A percentile compares a stretch with the other conserved stretches of the same genome.
phyloP scores from a whole-genome alignment of 2,329 filamentous ascomycete genomes.

The Aaosphaeria arxii region DNA sequence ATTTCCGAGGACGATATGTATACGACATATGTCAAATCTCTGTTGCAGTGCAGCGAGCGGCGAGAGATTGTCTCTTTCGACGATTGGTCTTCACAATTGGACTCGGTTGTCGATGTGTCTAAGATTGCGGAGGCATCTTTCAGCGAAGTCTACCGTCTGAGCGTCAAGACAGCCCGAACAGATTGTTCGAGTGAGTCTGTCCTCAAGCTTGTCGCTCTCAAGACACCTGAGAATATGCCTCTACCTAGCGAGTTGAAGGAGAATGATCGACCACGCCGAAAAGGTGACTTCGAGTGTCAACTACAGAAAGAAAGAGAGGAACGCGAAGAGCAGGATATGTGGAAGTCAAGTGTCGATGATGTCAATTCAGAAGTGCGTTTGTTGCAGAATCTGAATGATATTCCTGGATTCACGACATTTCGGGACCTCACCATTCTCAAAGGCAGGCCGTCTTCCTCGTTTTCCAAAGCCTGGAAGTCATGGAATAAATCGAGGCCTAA shows the following conservation, averaged over 20 bases:
- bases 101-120: constrained; percentile 47
- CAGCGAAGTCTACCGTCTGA: constrained; percentile 62
- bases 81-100: constrained; percentile 41
- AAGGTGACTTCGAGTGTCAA: constrained; percentile 48
- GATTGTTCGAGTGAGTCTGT: constrained; percentile 43
- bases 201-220: constrained; percentile 43
- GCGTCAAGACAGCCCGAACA: constrained; percentile 24
- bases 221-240: constrained; percentile 31
- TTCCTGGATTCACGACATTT: constrained; percentile 63
- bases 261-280: constrained; percentile 17
- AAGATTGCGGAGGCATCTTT: constrained; percentile 67
- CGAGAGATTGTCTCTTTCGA: constrained; percentile 32
- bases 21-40: constrained; percentile 18
- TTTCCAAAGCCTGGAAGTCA: constrained; percentile 45
- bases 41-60: constrained; percentile 29
- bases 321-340: constrained; percentile 35
- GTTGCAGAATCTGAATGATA: constrained; percentile 56
- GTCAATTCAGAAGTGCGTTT: constrained; percentile 50
- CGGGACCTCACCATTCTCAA: constrained; percentile 57
- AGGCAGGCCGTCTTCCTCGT: constrained; percentile 52
- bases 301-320: constrained; percentile 21
- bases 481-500: constrained; percentile 45
- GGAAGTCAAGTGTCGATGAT: constrained; percentile 44
- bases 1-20: constrained; percentile 12
- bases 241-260: constrained; percentile 26